Evolutionary conservation across 306 rosid genomes (phyloP).

Genomic region (Biancaea sappan): DNA sequence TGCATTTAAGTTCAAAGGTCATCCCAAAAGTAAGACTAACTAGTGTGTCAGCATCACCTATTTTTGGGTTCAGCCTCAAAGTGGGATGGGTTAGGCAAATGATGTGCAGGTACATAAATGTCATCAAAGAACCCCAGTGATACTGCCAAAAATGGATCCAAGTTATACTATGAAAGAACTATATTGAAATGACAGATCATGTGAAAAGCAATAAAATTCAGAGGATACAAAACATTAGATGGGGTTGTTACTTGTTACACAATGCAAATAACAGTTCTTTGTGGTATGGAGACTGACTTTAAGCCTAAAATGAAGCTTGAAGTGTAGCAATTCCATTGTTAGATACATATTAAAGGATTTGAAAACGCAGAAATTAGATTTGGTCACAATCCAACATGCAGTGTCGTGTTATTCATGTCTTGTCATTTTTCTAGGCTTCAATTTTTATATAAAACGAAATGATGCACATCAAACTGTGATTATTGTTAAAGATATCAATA

Average conservation of each 20-base stretch:
- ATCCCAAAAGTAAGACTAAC: conserved; percentile 11
- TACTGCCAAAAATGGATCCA: conserved; percentile 56
- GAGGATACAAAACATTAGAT: conserved; percentile 8
- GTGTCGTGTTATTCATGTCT: conserved; percentile 3
- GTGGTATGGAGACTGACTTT: too few relatives aligned
- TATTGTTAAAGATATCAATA: background rate
- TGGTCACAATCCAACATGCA: too few relatives aligned
- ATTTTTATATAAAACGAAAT: background rate
- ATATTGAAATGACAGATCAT: background rate
- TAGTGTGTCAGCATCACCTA: conserved; percentile 46
- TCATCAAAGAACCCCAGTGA: conserved; percentile 83
- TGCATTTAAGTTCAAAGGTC: background rate
- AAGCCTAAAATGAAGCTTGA: too few relatives aligned
- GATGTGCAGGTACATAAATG: conserved; percentile 58
- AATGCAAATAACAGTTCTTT: too few relatives aligned
- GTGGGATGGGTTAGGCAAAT: conserved; percentile 52
- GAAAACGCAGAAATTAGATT: too few relatives aligned
- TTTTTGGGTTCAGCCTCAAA: conserved; percentile 43
- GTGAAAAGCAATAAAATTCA: background rate
- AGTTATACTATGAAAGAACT: conserved; percentile 20
- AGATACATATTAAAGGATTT: too few relatives aligned
- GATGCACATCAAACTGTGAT: background rate
- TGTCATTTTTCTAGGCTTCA: background rate
- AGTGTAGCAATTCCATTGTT: too few relatives aligned
- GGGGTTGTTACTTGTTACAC: too few relatives aligned